phyloP scores from a whole-genome alignment of 1,139 yeast species.

The Yamadazyma mexicana region DNA sequence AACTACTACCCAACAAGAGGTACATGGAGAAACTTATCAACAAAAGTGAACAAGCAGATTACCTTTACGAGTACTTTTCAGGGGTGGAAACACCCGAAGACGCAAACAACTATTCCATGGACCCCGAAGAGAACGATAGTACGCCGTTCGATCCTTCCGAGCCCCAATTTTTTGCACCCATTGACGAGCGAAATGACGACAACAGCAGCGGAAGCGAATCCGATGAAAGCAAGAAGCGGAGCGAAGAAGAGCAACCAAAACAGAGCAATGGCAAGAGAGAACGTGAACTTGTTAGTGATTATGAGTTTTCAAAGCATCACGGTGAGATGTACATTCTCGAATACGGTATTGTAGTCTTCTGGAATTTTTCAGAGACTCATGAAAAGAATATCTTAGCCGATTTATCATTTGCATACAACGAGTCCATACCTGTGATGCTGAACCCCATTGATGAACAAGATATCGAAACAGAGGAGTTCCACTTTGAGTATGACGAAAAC shows the following conservation, averaged over 20 bases:
- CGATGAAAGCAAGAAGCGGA: slow-evolving; percentile 10
- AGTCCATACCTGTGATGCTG: slow-evolving; percentile 51
- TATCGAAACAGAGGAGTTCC: slow-evolving; percentile 93
- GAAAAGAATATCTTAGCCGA: slow-evolving; percentile 94
- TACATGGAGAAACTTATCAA: slow-evolving; percentile 77
- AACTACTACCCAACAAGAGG: slow-evolving; percentile 58
- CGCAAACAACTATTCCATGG: slow-evolving; percentile 57
- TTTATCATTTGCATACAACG: slow-evolving; percentile 64
- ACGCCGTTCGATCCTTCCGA: slow-evolving; percentile 49
- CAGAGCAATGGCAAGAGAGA: not conserved
- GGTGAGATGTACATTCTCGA: slow-evolving; percentile 90
- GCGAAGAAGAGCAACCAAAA: not conserved
- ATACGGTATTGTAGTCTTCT: slow-evolving; percentile 93
- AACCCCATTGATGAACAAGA: slow-evolving; percentile 86
- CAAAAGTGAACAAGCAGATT: slow-evolving; percentile 81
- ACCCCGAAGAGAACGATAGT: slow-evolving; percentile 45
- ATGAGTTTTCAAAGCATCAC: slow-evolving; percentile 65
- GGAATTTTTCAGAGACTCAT: slow-evolving; percentile 93
- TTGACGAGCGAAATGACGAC: slow-evolving; percentile 13
- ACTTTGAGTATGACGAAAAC: slow-evolving; percentile 82
- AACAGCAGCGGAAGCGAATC: slow-evolving; percentile 10
- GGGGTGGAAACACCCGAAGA: slow-evolving; percentile 74
- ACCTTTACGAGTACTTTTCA: slow-evolving; percentile 86
- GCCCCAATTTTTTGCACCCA: slow-evolving; percentile 52
- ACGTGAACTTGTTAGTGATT: slow-evolving; percentile 4